Conservation (phyloP, 1,284 basidiomycete species). For the Pisolithus thermaeus region DNA sequence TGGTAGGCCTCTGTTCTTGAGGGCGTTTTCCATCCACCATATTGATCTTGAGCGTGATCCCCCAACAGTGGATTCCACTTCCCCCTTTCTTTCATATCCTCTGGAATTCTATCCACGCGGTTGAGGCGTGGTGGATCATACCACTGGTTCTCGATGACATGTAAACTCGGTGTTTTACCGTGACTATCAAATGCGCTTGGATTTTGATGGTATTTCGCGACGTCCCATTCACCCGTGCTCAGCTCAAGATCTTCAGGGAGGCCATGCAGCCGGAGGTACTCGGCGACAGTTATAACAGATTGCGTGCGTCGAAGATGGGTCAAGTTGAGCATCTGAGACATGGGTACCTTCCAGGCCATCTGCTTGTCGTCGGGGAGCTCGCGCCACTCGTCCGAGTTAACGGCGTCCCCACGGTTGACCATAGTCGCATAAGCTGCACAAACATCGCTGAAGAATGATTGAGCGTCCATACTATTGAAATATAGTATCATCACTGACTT, state of each 20-base stretch:
- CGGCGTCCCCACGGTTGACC: constrained; percentile 38
- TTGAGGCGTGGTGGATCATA: constrained; percentile 34
- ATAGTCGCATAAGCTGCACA: constrained; percentile 33
- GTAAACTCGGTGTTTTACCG: constrained; percentile 24
- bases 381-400: constrained; percentile 37
- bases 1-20: constrained; percentile 16
- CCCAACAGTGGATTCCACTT: constrained; percentile 21
- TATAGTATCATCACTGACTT: constrained; percentile 16
- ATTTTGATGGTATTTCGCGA: constrained; percentile 22
- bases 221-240: constrained; percentile 36
- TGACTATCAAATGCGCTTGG: constrained; percentile 13
- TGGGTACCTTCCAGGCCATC: constrained; percentile 38
- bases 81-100: constrained; percentile 30
- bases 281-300: constrained; percentile 35
- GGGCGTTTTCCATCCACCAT: constrained; percentile 20
- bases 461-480: not conserved
- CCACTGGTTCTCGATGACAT: constrained; percentile 34
- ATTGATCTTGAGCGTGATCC: constrained; percentile 14
- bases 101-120: constrained; percentile 34
- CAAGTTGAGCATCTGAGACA: constrained; percentile 39
- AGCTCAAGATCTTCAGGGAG: constrained; percentile 29
- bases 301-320: constrained; percentile 36
- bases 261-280: constrained; percentile 40
- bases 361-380: constrained; percentile 36
- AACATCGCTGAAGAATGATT: constrained; percentile 13